Evolutionary conservation across 1,284 basidiomycete species (phyloP).

Genomic region (Cutaneotrichosporon daszewskae): DNA sequence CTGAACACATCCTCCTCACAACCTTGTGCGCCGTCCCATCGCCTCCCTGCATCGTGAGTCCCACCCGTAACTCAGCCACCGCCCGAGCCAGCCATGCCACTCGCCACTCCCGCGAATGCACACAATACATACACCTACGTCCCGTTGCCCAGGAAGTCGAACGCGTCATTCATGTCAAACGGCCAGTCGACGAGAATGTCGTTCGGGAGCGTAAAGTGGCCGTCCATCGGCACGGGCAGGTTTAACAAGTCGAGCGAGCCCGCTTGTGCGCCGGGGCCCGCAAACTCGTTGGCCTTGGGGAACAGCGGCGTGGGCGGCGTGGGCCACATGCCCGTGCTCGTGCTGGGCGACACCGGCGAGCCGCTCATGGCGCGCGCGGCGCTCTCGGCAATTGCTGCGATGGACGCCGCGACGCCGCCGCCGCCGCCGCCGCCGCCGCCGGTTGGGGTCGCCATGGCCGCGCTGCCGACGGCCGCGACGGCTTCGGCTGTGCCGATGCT

Average conservation of each 20-base stretch:
- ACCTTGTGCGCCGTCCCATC: no score
- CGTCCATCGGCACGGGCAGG: neutral
- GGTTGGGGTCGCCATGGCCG: neutral
- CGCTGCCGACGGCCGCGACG: neutral
- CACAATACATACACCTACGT: no score
- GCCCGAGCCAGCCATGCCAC: no score
- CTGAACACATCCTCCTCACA: no score
- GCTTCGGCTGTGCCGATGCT: neutral
- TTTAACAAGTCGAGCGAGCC: slow-evolving; percentile 2
- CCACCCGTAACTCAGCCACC: no score
- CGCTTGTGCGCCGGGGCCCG: no score
- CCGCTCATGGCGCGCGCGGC: no score
- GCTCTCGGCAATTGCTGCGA: no score
- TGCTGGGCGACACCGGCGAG: neutral
- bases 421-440: neutral
- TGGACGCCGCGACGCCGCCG: no score
- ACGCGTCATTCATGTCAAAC: slow-evolving; percentile 32
- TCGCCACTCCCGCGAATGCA: no score
- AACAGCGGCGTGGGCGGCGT: neutral
- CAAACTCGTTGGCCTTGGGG: no score
- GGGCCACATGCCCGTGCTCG: neutral
- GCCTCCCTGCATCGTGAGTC: no score
- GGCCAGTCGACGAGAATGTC: slow-evolving; percentile 34
- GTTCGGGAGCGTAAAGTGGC: slow-evolving; percentile 23
- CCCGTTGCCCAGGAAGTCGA: slow-evolving; percentile 34